phyloP scores from a whole-genome alignment of 2,329 filamentous ascomycete species.

The Aspergillus amoenus region DNA sequence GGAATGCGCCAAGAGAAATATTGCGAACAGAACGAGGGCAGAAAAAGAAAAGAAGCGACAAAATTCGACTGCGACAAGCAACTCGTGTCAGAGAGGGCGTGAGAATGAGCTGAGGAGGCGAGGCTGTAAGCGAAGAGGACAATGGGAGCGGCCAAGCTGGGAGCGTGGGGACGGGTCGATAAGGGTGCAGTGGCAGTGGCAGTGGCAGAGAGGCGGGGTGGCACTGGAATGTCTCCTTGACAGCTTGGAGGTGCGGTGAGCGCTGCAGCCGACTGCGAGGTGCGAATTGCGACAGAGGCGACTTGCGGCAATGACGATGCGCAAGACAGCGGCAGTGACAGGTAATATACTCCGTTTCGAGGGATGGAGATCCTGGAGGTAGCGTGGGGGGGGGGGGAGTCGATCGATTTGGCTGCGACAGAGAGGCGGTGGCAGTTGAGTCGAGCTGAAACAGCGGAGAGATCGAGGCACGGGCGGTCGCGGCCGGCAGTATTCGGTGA shows the following conservation, averaged over 20 bases:
- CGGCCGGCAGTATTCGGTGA: conserved; percentile 5
- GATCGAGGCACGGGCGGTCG: conserved; percentile 14
- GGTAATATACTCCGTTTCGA: conserved; percentile 5
- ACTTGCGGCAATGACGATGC: neutral
- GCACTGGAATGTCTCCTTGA: conserved; percentile 10
- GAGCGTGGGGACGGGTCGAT: conserved; percentile 12
- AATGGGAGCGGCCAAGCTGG: conserved; percentile 11
- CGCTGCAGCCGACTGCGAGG: neutral
- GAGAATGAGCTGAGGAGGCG: conserved; percentile 15
- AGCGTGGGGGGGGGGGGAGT: conserved; percentile 13
- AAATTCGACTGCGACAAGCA: neutral
- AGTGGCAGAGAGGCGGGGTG: conserved; percentile 6
- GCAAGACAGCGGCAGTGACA: neutral
- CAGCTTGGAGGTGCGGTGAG: conserved; percentile 4
- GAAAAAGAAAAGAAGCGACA: neutral
- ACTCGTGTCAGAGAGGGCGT: neutral
- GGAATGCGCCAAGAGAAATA: neutral
- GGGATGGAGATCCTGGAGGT: conserved; percentile 4
- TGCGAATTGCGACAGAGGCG: neutral
- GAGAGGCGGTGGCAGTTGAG: neutral
- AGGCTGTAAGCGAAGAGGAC: conserved; percentile 23
- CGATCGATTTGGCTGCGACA: conserved; percentile 1
- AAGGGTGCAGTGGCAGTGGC: neutral
- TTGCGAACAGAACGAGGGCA: conserved; percentile 1
- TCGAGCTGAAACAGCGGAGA: neutral